Percentiles rank a stretch among this genome's conserved stretches.
Evolutionary conservation across 768 basidiomycete genomes (phyloP).

Genomic region (Termitomyces sp.): DNA sequence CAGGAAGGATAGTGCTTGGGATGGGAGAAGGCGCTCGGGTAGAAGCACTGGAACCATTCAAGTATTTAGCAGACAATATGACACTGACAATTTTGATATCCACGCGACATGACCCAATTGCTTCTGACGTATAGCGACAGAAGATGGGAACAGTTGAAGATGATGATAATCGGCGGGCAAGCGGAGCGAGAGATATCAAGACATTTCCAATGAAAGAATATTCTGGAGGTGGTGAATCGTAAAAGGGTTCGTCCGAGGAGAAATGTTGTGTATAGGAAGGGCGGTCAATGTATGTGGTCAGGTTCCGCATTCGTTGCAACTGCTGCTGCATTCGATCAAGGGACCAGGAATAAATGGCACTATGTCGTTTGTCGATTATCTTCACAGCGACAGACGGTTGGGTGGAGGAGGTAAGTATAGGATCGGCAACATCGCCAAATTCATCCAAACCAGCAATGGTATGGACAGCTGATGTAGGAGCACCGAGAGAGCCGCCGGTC

Average conservation of each 20-base stretch:
- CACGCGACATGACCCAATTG: slow-evolving; percentile 90
- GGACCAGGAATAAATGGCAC: slow-evolving; percentile 90
- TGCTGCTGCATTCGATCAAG: slow-evolving; percentile 84
- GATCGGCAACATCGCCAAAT: slow-evolving; percentile 91
- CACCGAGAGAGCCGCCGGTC: slow-evolving; percentile 73
- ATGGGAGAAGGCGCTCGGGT: slow-evolving; percentile 75
- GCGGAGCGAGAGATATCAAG: slow-evolving; percentile 72
- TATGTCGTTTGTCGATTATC: slow-evolving; percentile 83
- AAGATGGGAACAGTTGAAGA: slow-evolving; percentile 82
- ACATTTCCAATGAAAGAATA: slow-evolving; percentile 94
- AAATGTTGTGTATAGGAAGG: slow-evolving; percentile 95
- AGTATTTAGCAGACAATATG: slow-evolving; percentile 52
- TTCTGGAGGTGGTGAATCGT: slow-evolving; percentile 79
- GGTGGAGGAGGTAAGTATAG: slow-evolving; percentile 61
- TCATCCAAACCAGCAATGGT: slow-evolving; percentile 84
- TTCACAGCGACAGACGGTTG: slow-evolving; percentile 88
- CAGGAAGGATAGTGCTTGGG: slow-evolving; percentile 60
- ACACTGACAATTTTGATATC: slow-evolving; percentile 79
- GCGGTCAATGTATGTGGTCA: slow-evolving; percentile 84
- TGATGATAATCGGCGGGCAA: slow-evolving; percentile 72
- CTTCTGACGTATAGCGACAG: slow-evolving; percentile 91
- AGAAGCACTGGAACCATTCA: slow-evolving; percentile 55
- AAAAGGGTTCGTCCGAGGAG: slow-evolving; percentile 90
- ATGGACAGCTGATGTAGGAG: slow-evolving; percentile 79
- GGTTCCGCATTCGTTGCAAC: slow-evolving; percentile 88